Evolutionary conservation across 139 green algal genomes (phyloP).

Genomic region (Chlamydomonas sphaeroides): DNA sequence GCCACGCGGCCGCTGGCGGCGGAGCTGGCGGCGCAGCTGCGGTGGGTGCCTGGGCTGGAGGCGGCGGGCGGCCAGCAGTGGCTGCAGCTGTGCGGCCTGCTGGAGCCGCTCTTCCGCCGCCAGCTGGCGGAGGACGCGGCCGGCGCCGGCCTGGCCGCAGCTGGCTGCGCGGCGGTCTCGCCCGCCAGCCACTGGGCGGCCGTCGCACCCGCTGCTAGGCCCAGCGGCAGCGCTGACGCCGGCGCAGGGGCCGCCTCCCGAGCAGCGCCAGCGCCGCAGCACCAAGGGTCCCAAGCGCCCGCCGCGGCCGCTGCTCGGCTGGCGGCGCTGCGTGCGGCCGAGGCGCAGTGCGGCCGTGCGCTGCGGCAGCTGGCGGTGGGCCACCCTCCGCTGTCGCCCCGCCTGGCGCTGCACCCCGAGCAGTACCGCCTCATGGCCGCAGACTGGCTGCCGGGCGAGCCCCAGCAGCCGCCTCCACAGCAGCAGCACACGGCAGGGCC

Average conservation of each 20-base stretch:
- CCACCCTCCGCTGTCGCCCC: neutral
- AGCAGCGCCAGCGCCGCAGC: too few relatives aligned
- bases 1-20: neutral
- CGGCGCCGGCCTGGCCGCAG: neutral
- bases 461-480: too few relatives aligned
- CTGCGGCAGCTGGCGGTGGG: constrained; percentile 3
- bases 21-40: neutral
- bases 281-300: neutral
- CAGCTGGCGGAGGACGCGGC: neutral
- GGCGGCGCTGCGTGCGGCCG: neutral
- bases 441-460: too few relatives aligned
- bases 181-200: too few relatives aligned
- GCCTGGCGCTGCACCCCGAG: constrained; percentile 20
- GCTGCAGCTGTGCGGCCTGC: constrained; percentile 15
- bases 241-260: too few relatives aligned
- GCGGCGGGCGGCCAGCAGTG: neutral
- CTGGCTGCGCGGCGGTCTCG: neutral
- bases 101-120: neutral
- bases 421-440: too few relatives aligned
- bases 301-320: neutral
- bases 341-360: neutral
- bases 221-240: neutral
- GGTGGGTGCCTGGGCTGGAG: neutral
- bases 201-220: neutral
- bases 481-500: too few relatives aligned